Evolutionary conservation across 345 rosid species (phyloP).

Genomic region (Linum trigynum): DNA sequence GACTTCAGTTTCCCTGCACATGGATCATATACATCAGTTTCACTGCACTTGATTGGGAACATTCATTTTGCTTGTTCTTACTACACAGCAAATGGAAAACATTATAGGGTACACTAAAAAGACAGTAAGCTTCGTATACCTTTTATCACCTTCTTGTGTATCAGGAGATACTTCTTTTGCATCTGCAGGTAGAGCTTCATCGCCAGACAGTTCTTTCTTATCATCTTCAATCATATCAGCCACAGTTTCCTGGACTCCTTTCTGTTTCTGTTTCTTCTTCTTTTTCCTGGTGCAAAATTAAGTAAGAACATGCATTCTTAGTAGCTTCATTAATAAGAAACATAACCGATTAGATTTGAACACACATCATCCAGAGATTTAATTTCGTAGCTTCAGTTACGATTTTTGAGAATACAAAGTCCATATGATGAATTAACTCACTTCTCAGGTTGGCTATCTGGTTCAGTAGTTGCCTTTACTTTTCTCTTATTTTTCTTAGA

Average conservation of each 20-base stretch:
- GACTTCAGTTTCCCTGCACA: conserved; percentile 25
- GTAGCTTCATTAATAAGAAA: background rate
- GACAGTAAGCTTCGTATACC: conserved; percentile 26
- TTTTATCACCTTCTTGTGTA: conserved; percentile 17
- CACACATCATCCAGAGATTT: too few species aligned
- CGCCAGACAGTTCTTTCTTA: conserved; percentile 12
- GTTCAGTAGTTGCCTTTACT: conserved; percentile 36
- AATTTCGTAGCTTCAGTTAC: background rate
- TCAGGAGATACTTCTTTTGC: conserved; percentile 26
- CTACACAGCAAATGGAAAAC: background rate
- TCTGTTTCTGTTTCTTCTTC: conserved; percentile 56
- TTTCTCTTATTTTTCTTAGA: conserved; percentile 47
- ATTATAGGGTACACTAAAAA: background rate
- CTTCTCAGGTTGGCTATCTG: conserved; percentile 52
- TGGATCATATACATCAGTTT: conserved; percentile 6
- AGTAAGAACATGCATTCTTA: conserved; percentile 14
- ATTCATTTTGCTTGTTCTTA: background rate
- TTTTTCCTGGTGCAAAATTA: conserved; percentile 36
- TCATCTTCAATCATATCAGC: conserved; percentile 16
- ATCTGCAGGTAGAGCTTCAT: conserved; percentile 26
- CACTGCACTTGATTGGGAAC: background rate
- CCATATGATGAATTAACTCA: conserved; percentile 13
- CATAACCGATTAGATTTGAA: too few species aligned
- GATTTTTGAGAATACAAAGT: background rate
- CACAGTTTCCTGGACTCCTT: conserved; percentile 27